Evolutionary conservation across 2,329 filamentous ascomycete species (phyloP).

Genomic region (Dothideomycetes sp.): DNA sequence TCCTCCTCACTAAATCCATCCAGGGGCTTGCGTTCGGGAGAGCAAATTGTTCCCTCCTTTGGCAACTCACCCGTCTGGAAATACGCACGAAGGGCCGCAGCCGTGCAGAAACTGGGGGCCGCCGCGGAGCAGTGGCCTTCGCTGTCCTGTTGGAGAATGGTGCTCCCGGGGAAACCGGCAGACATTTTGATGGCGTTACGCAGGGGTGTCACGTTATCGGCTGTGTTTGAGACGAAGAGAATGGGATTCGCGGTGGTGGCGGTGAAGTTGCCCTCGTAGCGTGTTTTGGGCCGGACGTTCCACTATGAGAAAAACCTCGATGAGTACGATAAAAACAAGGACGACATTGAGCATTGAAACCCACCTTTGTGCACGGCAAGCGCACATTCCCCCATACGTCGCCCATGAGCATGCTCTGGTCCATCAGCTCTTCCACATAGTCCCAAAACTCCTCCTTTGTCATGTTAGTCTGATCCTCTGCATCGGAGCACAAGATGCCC

Average conservation of each 20-base stretch:
- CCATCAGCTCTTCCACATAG: constrained; percentile 15
- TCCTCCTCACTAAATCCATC: constrained; percentile 10
- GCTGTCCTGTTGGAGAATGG: constrained; percentile 33
- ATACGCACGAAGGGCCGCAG: constrained; percentile 25
- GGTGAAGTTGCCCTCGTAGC: constrained; percentile 14
- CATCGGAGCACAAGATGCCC: constrained; percentile 26
- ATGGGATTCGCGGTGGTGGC: constrained; percentile 41
- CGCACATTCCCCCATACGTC: constrained; percentile 23
- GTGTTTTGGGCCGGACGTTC: constrained; percentile 12
- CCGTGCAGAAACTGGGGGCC: constrained; percentile 27
- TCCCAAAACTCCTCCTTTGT: constrained; percentile 12
- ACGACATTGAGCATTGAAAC: background rate
- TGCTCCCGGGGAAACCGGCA: constrained; percentile 30
- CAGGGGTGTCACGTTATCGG: constrained; percentile 50
- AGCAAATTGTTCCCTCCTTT: constrained; percentile 22
- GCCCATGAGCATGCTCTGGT: constrained; percentile 21
- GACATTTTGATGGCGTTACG: constrained; percentile 34
- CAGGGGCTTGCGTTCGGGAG: constrained; percentile 19
- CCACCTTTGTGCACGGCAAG: constrained; percentile 22
- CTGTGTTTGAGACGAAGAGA: constrained; percentile 45
- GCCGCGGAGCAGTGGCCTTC: constrained; percentile 19
- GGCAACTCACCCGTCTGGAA: constrained; percentile 32
- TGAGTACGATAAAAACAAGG: background rate
- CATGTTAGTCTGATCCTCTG: constrained; percentile 15
- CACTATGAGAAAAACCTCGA: constrained; percentile 2